Evolutionary conservation across 2,329 filamentous ascomycete species (phyloP), one percentile per base, ranked within the genome.

Genomic region (Colletotrichum sp.): DNA sequence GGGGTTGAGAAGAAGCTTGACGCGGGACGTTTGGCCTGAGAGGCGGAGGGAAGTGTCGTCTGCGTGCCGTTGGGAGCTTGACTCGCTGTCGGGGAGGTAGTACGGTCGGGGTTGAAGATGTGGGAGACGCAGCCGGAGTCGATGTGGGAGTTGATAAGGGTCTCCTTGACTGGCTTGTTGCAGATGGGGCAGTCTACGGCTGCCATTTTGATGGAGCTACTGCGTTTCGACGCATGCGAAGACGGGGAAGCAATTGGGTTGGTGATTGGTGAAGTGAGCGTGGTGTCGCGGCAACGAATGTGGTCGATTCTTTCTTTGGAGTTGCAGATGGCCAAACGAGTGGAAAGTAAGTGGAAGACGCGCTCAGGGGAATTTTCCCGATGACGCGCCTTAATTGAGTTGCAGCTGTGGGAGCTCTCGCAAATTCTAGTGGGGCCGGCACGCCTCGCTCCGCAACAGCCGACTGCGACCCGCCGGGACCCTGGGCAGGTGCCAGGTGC

Each of bases 121-220:
- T 93, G 93, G 43, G 87, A 89, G 76, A 90, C 85, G 86, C 96
- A 99, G 78, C 91, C 91, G 34, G 95, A 96, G 86, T 99, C 97
- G 82, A 99, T 92, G 84, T 99, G 96, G 79, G 90, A 90, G 86
- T 99, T 99, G 88, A 99, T 99, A 79, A 94, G 91, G 81, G 87
- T 87, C 78, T 93, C 86, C 78, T 91, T 93, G 80, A 97, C 95
- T 72, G 89, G 87, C 80, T 94, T 93, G 81, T 91, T 89, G 87
- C 96, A 98, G 79, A 96, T 94, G 18, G 96, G 96, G 82, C 96
- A 98, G 80, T 92, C 90, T 79, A 98, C 94, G 81, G 84, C 55
- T 60, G 73, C 80, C 77, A 78, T 78, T 63, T 21, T 72, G 55
- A 55, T 8, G 38, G 52, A 10, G 12, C 21, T 15, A 2, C 8